A percentile compares a stretch with the other conserved stretches of the same genome.
phyloP scores from a whole-genome alignment of 2,329 filamentous ascomycete genomes.

The Venturia carpophila region DNA sequence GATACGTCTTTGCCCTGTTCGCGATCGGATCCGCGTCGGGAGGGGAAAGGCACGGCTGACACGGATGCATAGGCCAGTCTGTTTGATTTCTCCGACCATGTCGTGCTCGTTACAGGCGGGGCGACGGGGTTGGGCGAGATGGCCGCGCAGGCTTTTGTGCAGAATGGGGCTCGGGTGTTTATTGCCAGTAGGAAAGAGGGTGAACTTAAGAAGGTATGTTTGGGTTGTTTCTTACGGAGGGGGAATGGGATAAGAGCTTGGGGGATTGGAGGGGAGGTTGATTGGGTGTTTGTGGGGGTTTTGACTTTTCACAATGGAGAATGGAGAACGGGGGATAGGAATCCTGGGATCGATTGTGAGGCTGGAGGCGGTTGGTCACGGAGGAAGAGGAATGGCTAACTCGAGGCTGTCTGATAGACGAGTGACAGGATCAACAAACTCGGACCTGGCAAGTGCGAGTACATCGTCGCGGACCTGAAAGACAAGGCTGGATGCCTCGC shows the following conservation, averaged over 20 bases:
- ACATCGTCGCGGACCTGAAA: slow-evolving; percentile 46
- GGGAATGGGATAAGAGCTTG: no score
- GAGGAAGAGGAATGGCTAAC: background rate
- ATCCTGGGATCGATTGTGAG: no score
- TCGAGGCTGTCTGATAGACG: slow-evolving; percentile 25
- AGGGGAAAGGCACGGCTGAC: background rate
- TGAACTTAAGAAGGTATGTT: slow-evolving; percentile 35
- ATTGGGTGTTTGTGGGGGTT: no score
- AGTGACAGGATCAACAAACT: slow-evolving; percentile 42
- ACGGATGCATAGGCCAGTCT: slow-evolving; percentile 20
- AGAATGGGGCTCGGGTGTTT: slow-evolving; percentile 46
- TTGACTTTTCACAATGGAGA: background rate
- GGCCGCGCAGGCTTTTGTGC: slow-evolving; percentile 47
- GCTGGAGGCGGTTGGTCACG: background rate
- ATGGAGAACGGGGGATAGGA: background rate
- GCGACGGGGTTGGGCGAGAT: slow-evolving; percentile 47
- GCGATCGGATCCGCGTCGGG: no score
- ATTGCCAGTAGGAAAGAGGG: slow-evolving; percentile 47
- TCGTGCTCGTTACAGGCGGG: slow-evolving; percentile 45
- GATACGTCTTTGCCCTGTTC: no score
- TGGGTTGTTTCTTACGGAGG: no score
- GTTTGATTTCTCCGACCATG: slow-evolving; percentile 31
- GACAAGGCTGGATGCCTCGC: slow-evolving; percentile 44
- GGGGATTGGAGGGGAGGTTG: no score
- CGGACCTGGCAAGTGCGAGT: slow-evolving; percentile 44